Evolutionary conservation across 2,329 filamentous ascomycete genomes (phyloP).

Genomic region (Fusarium penzigii): DNA sequence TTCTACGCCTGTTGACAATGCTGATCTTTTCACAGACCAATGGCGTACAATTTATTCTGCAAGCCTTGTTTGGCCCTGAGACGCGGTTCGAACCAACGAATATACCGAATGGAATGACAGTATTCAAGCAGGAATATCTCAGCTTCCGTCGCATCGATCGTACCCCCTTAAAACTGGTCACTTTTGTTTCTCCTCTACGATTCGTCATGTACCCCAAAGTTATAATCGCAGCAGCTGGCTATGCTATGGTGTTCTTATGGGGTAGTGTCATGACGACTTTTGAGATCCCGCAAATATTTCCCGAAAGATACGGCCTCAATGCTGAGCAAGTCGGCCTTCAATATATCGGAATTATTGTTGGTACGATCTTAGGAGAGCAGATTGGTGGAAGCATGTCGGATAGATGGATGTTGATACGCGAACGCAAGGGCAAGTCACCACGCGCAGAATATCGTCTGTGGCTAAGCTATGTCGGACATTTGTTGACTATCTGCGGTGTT

Average conservation of each 20-base stretch:
- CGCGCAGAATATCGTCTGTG: constrained; percentile 57
- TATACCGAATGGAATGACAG: neutral
- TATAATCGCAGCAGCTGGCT: constrained; percentile 45
- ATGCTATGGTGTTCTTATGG: constrained; percentile 58
- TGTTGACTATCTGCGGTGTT: constrained; percentile 51
- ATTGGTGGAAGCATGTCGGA: constrained; percentile 56
- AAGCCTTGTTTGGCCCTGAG: constrained; percentile 20
- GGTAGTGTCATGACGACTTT: constrained; percentile 43
- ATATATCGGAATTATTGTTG: constrained; percentile 57
- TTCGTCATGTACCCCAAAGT: constrained; percentile 4
- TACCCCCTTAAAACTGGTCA: constrained; percentile 1
- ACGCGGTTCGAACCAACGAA: constrained; percentile 13
- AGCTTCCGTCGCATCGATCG: constrained; percentile 18
- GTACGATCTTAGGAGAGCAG: constrained; percentile 59
- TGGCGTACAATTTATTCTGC: constrained; percentile 14
- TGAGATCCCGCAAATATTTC: constrained; percentile 60
- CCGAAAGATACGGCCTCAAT: constrained; percentile 56
- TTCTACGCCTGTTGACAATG: too few relatives aligned
- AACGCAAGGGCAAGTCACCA: constrained; percentile 33
- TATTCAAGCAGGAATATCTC: neutral
- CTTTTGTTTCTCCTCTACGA: constrained; percentile 17
- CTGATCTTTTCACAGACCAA: too few relatives aligned
- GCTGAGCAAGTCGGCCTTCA: constrained; percentile 60
- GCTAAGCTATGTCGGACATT: constrained; percentile 55
- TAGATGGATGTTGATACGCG: constrained; percentile 49